Percentiles rank a stretch among this genome's conserved stretches.
Conservation (phyloP, 345 rosid genomes). For the Bruguiera parviflora region DNA sequence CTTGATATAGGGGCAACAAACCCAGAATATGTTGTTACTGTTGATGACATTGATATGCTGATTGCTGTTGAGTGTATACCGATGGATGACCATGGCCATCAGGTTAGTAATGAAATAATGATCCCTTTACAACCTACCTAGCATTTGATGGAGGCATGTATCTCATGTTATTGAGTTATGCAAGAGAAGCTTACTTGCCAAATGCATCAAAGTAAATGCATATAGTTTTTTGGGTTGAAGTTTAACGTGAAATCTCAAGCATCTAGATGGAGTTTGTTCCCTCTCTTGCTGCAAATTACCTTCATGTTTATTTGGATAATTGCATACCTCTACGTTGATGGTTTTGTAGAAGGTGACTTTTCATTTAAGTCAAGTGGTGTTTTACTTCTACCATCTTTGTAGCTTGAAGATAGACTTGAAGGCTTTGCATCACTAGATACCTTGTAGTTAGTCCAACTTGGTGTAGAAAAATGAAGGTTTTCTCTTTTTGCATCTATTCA, state of each 20-base stretch:
- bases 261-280: too few relatives aligned
- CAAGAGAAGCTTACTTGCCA: not conserved
- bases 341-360: too few relatives aligned
- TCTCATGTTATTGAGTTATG: not conserved
- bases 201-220: not conserved
- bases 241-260: too few relatives aligned
- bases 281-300: too few relatives aligned
- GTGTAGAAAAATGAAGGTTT: not conserved
- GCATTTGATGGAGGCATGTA: not conserved
- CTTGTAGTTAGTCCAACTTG: too few relatives aligned
- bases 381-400: too few relatives aligned
- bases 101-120: conserved; percentile 41
- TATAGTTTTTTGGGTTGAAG: too few relatives aligned
- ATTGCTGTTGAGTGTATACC: conserved; percentile 99
- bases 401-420: too few relatives aligned
- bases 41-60: conserved; percentile 92
- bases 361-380: too few relatives aligned
- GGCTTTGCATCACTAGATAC: too few relatives aligned
- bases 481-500: not conserved
- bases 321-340: too few relatives aligned
- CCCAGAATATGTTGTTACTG: conserved; percentile 94
- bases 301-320: too few relatives aligned
- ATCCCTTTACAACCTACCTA: conserved; percentile 7
- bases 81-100: conserved; percentile 94
- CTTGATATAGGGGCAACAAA: conserved; percentile 76